Percentiles rank a stretch among this genome's conserved stretches.
Conservation (phyloP, 495 filamentous ascomycete species). For the Pyronema domesticum region DNA sequence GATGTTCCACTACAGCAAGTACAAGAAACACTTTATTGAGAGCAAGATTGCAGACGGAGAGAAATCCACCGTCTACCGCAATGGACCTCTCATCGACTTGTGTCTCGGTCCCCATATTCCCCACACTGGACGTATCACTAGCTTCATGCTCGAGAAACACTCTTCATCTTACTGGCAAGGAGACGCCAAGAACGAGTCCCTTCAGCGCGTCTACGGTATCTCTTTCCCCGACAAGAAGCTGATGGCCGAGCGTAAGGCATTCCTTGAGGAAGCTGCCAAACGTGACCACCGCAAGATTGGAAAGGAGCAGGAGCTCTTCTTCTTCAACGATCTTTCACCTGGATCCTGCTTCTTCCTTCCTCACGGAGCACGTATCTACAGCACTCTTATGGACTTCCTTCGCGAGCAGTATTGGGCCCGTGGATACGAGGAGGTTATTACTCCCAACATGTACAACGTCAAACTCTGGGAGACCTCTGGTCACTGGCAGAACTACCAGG, state of each 20-base stretch:
- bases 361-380: slow-evolving; percentile 80
- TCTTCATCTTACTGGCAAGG: slow-evolving; percentile 94
- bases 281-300: slow-evolving; percentile 83
- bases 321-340: slow-evolving; percentile 82
- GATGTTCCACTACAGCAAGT: slow-evolving; percentile 93
- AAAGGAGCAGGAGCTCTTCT: slow-evolving; percentile 88
- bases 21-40: slow-evolving; percentile 90
- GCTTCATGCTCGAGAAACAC: slow-evolving; percentile 89
- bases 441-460: slow-evolving; percentile 89
- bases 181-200: slow-evolving; percentile 74
- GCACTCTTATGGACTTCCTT: slow-evolving; percentile 62
- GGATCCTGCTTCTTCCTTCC: slow-evolving; percentile 91
- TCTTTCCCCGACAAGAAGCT: slow-evolving; percentile 94
- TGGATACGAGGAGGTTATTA: slow-evolving; percentile 84
- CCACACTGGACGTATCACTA: slow-evolving; percentile 78
- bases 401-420: slow-evolving; percentile 80
- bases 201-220: slow-evolving; percentile 90
- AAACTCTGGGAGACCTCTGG: slow-evolving; percentile 84
- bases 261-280: slow-evolving; percentile 89
- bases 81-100: slow-evolving; percentile 61
- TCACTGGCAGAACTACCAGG: slow-evolving; percentile 88
- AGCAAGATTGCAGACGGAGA: slow-evolving; percentile 79
- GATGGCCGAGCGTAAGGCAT: slow-evolving; percentile 76
- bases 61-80: slow-evolving; percentile 82
- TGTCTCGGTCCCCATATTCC: slow-evolving; percentile 75